Evolutionary conservation across 805 yeast genomes (phyloP).

Genomic region (Dipodascopsis tothii): DNA sequence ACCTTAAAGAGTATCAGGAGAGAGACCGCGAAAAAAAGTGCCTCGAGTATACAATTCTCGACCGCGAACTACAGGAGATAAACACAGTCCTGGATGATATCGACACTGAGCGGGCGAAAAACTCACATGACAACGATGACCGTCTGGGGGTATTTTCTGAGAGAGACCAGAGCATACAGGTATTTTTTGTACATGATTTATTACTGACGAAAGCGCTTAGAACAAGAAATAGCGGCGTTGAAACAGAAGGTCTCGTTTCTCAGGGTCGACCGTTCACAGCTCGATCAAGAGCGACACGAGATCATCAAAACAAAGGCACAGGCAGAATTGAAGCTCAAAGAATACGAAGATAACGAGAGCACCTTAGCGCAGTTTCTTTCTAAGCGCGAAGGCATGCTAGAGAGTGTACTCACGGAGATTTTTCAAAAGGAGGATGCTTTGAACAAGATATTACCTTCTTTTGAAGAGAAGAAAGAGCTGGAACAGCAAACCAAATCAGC

Average conservation of each 20-base stretch:
- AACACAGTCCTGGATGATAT: conserved; percentile 52
- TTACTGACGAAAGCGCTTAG: conserved; percentile 1
- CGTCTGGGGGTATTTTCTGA: conserved; percentile 51
- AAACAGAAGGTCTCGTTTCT: conserved; percentile 38
- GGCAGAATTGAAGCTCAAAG: conserved; percentile 31
- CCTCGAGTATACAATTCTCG: conserved; percentile 66
- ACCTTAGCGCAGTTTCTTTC: conserved; percentile 20
- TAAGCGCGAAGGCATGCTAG: conserved; percentile 17
- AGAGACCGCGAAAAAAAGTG: conserved; percentile 62
- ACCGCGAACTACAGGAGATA: conserved; percentile 63
- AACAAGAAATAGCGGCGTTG: not conserved
- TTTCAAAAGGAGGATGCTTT: conserved; percentile 9
- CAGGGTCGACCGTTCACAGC: conserved; percentile 50
- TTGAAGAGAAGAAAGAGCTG: conserved; percentile 10
- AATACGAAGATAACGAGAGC: conserved; percentile 25
- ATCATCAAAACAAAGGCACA: conserved; percentile 37
- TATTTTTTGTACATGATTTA: too few species aligned
- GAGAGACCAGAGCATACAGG: conserved; percentile 40
- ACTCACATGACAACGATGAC: conserved; percentile 46
- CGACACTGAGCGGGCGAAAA: conserved; percentile 49
- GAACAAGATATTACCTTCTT: conserved; percentile 10
- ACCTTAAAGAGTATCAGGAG: conserved; percentile 60
- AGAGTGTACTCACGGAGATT: conserved; percentile 9
- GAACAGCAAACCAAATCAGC: conserved; percentile 16
- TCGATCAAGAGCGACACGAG: conserved; percentile 40